phyloP scores from a whole-genome alignment of 2,329 filamentous ascomycete species.

The Mycosphaerella arachidis region DNA sequence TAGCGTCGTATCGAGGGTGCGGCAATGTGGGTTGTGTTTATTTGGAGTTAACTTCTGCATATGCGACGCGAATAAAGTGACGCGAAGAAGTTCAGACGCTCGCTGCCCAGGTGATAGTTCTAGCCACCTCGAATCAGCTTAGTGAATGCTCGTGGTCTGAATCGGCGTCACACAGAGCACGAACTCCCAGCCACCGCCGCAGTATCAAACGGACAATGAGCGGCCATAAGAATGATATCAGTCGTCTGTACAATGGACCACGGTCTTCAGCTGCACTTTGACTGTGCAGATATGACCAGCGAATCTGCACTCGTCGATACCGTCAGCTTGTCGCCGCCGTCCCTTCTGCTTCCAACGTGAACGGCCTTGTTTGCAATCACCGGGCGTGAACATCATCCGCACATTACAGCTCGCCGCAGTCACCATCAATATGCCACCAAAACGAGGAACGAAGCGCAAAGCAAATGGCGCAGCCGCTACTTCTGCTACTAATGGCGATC shows the following conservation, averaged over 20 bases:
- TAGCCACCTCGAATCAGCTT: neutral
- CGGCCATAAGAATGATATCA: neutral
- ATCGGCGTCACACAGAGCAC: neutral
- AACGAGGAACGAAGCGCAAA: slow-evolving; percentile 24
- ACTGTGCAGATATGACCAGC: neutral
- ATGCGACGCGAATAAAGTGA: neutral
- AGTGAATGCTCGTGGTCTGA: neutral
- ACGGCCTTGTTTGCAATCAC: neutral
- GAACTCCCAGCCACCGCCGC: neutral
- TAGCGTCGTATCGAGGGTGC: neutral
- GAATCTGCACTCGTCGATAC: neutral
- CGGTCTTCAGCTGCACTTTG: neutral
- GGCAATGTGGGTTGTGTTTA: neutral
- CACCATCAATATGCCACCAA: slow-evolving; percentile 20
- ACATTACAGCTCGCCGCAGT: neutral
- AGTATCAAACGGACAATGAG: neutral
- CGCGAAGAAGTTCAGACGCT: neutral
- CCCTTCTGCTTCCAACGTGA: slow-evolving; percentile 9
- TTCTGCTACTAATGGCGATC: slow-evolving; percentile 25
- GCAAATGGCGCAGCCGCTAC: slow-evolving; percentile 43
- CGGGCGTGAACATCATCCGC: neutral
- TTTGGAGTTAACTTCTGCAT: neutral
- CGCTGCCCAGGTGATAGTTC: no score
- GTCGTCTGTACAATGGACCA: neutral
- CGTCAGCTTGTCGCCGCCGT: slow-evolving; percentile 8